These are phyloP conservation scores for Hemileia vastatrix DNA, from an alignment of 1,284 basidiomycete genomes.

Conservation along the genomic window DNA sequence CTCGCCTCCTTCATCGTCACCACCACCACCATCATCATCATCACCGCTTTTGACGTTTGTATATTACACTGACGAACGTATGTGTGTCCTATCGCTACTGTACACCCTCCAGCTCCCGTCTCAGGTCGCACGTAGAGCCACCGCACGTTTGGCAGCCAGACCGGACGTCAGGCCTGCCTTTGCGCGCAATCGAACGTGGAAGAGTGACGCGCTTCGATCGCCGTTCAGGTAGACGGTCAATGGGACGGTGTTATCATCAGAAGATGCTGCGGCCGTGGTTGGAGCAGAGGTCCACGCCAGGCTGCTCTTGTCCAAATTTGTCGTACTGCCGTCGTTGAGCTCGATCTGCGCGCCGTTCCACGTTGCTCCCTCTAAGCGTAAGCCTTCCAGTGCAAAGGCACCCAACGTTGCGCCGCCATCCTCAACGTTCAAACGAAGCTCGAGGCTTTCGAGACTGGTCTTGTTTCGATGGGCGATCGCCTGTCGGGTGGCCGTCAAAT, in stretches of 20 bases:
- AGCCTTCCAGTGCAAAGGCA: too few relatives aligned
- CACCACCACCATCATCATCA: too few relatives aligned
- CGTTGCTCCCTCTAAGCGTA: conserved; percentile 70
- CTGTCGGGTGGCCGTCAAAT: conserved; percentile 84
- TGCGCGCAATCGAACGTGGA: too few relatives aligned
- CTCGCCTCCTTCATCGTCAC: too few relatives aligned
- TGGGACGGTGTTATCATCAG: conserved; percentile 32
- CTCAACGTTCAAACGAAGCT: conserved; percentile 67
- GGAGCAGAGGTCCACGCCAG: conserved; percentile 71
- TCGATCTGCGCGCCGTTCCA: conserved; percentile 60
- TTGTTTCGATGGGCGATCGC: conserved; percentile 77
- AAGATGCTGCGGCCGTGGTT: conserved; percentile 52
- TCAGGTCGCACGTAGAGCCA: not conserved
- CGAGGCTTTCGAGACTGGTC: conserved; percentile 79
- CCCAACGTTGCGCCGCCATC: conserved; percentile 61
- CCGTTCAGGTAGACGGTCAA: conserved; percentile 29
- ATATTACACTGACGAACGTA: too few relatives aligned
- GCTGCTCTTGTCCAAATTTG: conserved; percentile 63
- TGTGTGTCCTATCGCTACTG: too few relatives aligned
- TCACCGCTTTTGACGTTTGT: too few relatives aligned
- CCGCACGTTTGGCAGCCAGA: not conserved
- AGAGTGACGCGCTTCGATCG: conserved; percentile 35
- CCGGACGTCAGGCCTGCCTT: not conserved
- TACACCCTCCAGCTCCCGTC: too few relatives aligned
- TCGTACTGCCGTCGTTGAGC: conserved; percentile 69